Conservation (phyloP, 768 basidiomycete genomes). For the Mrakia frigida region DNA sequence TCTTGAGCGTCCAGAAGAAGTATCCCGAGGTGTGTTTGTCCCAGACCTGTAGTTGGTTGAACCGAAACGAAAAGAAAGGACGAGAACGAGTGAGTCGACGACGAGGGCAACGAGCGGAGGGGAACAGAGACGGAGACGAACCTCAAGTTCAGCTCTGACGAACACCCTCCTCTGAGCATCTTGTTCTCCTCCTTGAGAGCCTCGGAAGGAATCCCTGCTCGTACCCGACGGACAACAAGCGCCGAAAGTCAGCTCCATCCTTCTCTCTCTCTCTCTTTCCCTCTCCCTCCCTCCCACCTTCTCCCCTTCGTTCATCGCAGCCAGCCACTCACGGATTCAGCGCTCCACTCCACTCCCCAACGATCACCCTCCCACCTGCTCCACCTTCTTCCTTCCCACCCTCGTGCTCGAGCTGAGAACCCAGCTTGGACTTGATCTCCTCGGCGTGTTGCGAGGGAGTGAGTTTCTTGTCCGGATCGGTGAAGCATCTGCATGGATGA, state of each 20-base stretch:
- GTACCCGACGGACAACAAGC: too few species aligned
- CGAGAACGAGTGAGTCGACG: background rate
- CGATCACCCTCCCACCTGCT: conserved; percentile 54
- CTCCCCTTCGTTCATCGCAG: too few species aligned
- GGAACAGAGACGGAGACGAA: background rate
- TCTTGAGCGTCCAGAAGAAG: conserved; percentile 84
- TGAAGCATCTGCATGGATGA: background rate
- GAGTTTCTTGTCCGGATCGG: conserved; percentile 51
- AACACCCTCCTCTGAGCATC: conserved; percentile 51
- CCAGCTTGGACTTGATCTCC: conserved; percentile 49
- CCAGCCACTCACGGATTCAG: conserved; percentile 53
- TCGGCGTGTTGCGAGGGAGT: conserved; percentile 55
- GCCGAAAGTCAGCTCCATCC: background rate
- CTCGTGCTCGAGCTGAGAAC: conserved; percentile 34
- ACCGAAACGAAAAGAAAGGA: background rate
- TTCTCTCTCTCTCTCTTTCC: background rate
- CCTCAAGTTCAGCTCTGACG: conserved; percentile 57
- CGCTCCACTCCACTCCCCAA: conserved; percentile 76
- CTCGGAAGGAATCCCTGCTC: conserved; percentile 49
- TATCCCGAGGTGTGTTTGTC: conserved; percentile 63
- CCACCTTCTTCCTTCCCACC: conserved; percentile 43
- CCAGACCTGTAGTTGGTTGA: too few species aligned
- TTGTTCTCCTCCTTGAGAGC: conserved; percentile 47
- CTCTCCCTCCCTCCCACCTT: too few species aligned
- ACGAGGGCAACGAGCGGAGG: background rate